These are phyloP conservation scores for Tricholoma bakamatsutake DNA, from an alignment of 768 basidiomycete genomes.

Conservation along the genomic window DNA sequence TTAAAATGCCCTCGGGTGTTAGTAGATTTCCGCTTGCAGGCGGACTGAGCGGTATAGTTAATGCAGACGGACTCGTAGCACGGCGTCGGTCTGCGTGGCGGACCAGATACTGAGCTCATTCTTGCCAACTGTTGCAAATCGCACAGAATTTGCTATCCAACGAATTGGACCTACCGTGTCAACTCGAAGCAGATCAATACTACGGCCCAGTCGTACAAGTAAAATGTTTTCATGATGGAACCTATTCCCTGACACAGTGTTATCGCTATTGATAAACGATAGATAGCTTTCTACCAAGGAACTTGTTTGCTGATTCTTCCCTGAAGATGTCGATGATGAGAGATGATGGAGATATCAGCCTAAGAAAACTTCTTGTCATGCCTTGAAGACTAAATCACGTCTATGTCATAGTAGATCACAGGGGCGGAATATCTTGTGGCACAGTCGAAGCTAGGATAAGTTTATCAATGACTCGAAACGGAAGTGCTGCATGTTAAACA, in stretches of 20 bases:
- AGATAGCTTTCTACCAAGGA: slow-evolving; percentile 2
- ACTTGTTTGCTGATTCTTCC: slow-evolving; percentile 4
- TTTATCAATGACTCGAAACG: not conserved
- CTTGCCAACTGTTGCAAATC: not conserved
- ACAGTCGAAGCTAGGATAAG: slow-evolving; percentile 3
- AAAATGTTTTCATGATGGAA: slow-evolving; percentile 1
- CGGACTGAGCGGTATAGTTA: no score
- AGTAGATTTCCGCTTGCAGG: no score
- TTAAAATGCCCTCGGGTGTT: no score
- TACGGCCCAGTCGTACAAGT: slow-evolving; percentile 8
- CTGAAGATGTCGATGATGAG: not conserved
- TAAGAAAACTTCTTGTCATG: not conserved
- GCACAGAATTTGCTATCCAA: not conserved
- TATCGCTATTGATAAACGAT: not conserved
- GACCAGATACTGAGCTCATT: not conserved
- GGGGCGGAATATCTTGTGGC: not conserved
- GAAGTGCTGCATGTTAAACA: not conserved
- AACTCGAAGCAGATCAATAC: slow-evolving; percentile 4
- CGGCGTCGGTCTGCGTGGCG: not conserved
- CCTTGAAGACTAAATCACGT: not conserved
- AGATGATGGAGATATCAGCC: not conserved
- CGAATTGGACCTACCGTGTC: slow-evolving; percentile 1
- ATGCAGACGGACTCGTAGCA: not conserved
- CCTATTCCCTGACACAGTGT: not conserved
- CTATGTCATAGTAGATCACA: not conserved